Evolutionary conservation across 306 rosid species (phyloP), one percentile per base, ranked within the genome.

Genomic region (Mimosa bimucronata): DNA sequence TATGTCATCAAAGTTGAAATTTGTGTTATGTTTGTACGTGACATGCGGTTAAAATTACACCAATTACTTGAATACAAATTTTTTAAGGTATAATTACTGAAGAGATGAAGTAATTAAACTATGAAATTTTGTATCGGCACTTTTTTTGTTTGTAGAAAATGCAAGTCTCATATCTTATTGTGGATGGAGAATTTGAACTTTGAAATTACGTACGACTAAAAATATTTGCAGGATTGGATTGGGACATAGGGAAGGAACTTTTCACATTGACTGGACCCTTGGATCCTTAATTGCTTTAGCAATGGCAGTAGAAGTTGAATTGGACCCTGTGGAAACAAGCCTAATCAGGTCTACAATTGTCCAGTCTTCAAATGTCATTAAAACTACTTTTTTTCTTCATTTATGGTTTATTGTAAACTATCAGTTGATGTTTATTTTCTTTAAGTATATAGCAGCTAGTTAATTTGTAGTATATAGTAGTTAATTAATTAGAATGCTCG

Each of bases 231-330:
- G 91, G 79, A 23, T 88, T 81, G 91, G 85, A 80, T 76, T 76
- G 68, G 86, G 79, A 62, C 83, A 79, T 62, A 72, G 74, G 81
- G 73, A 69, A 65, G 83, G 81, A 45, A 76, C 60, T 80, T 52
- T 72, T 76, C 77, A 75, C 9, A 60, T 83, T 29, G 91, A 88
- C 75, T 88, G 89, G 91, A 86, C 91, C 6, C 81, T 88, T 40
- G 91, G 91, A 76, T 83, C 83, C 64, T 88, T 81, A 85, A 74
- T 88, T 16, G 61, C 79, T 19, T 86, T 83, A 73, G 83, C 86
- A 75, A 86, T 83, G 88, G 72, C 48, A 29, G 88, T 81, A 76
- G 81, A 87, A 67, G 74, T 81, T 18, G 85, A 79, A 40, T 46
- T 61, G 86, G 89, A 88, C 57, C 67, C 73, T 40, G 77, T 79